These are phyloP conservation scores for Pyrus bretschneideri DNA, from an alignment of 306 rosid species.

Conservation along the genomic window DNA sequence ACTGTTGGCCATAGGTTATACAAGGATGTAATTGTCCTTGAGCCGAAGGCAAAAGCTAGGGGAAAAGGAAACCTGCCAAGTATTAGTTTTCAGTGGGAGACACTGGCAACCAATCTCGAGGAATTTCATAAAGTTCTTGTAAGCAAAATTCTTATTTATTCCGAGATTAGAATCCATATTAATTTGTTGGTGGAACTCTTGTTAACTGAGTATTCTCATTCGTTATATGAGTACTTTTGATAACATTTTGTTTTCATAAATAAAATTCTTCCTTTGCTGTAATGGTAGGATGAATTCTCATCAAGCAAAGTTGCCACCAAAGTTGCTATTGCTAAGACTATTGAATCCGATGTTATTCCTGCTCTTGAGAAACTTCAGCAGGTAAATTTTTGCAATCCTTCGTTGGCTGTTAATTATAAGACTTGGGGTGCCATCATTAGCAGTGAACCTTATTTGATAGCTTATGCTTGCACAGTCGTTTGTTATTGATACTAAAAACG, in stretches of 20 bases:
- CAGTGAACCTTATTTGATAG: background rate
- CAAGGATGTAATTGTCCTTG: slow-evolving; percentile 40
- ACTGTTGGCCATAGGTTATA: slow-evolving; percentile 53
- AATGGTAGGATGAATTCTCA: slow-evolving; percentile 60
- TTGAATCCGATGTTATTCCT: slow-evolving; percentile 63
- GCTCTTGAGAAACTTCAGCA: slow-evolving; percentile 54
- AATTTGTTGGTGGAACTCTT: background rate
- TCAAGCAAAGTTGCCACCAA: slow-evolving; percentile 41
- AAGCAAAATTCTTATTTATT: slow-evolving; percentile 22
- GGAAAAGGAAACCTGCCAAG: slow-evolving; percentile 33
- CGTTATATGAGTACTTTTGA: background rate
- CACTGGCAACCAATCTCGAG: slow-evolving; percentile 64
- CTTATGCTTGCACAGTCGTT: slow-evolving; percentile 10
- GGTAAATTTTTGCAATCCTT: slow-evolving; percentile 26
- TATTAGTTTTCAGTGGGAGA: slow-evolving; percentile 64
- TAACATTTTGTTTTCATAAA: background rate
- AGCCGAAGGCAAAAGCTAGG: slow-evolving; percentile 31
- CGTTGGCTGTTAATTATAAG: slow-evolving; percentile 10
- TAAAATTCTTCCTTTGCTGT: slow-evolving; percentile 1
- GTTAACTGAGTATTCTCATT: background rate
- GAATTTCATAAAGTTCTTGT: slow-evolving; percentile 64
- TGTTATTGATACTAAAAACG: background rate
- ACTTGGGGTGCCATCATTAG: background rate
- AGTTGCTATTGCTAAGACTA: slow-evolving; percentile 41
- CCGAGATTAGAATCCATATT: background rate